Conservation (phyloP, 257 asterid genomes). For the Lantana camara region DNA sequence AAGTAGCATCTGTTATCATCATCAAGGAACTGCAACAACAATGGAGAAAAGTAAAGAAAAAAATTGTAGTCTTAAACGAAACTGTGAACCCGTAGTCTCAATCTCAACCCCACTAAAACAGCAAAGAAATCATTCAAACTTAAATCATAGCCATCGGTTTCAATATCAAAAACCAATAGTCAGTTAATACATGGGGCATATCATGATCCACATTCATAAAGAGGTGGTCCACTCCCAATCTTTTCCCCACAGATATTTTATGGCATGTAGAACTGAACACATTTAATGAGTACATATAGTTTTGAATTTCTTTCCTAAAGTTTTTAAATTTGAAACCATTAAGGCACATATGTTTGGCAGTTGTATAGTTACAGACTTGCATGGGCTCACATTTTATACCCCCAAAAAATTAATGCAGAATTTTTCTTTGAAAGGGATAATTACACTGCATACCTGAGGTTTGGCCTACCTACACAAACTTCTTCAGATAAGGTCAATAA, state of each 20-base stretch:
- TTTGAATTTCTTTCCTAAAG: conserved; percentile 5
- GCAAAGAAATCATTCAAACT: neutral
- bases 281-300: conserved; percentile 7
- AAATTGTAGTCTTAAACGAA: neutral
- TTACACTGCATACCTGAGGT: too few relatives aligned
- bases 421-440: too few relatives aligned
- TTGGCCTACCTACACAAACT: too few relatives aligned
- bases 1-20: conserved; percentile 89
- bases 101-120: too few relatives aligned
- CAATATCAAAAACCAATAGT: neutral
- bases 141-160: neutral
- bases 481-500: too few relatives aligned
- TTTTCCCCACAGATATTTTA: conserved; percentile 15
- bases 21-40: conserved; percentile 70
- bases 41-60: neutral
- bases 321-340: neutral
- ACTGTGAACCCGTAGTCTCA: neutral
- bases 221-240: conserved; percentile 22
- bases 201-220: conserved; percentile 22
- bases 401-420: too few relatives aligned
- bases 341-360: too few relatives aligned
- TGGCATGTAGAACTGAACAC: conserved; percentile 1
- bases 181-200: neutral
- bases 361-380: too few relatives aligned
- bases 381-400: too few relatives aligned